Percentiles rank a stretch among this genome's conserved stretches.
Evolutionary conservation across 2,329 filamentous ascomycete genomes (phyloP).

Genomic region (Cladorrhinum sp.): DNA sequence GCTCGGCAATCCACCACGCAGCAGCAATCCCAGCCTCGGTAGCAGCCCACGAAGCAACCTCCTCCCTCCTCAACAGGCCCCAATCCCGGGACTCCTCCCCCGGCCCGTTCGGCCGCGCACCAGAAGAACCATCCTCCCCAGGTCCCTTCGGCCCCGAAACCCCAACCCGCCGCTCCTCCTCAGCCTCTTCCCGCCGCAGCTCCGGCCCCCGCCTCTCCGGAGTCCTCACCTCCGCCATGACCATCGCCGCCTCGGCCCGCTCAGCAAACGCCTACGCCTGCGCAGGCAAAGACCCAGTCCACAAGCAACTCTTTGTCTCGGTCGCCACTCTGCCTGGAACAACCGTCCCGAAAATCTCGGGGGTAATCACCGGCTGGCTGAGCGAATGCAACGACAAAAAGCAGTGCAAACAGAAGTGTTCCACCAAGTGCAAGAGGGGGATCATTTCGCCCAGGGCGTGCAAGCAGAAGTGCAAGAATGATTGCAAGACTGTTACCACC

Average conservation of each 20-base stretch:
- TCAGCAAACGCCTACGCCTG: conserved; percentile 16
- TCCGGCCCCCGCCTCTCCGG: not conserved
- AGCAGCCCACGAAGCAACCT: not conserved
- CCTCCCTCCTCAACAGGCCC: not conserved
- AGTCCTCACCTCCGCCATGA: conserved; percentile 2
- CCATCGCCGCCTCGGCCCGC: not conserved
- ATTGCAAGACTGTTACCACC: conserved; percentile 8
- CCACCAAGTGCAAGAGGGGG: conserved; percentile 7
- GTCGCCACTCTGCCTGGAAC: not conserved
- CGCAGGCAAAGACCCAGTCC: conserved; percentile 7
- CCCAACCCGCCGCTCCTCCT: not conserved
- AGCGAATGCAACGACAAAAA: conserved; percentile 17
- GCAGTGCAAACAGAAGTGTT: conserved; percentile 11
- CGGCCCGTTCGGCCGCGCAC: not conserved
- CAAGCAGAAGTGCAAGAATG: conserved; percentile 8
- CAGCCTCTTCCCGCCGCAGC: not conserved
- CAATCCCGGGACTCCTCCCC: not conserved
- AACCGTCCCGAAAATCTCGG: conserved; percentile 6
- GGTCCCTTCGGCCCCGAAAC: not conserved
- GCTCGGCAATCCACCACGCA: not conserved
- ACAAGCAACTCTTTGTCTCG: conserved; percentile 19
- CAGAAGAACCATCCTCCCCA: not conserved
- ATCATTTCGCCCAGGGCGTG: conserved; percentile 5
- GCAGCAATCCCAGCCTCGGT: not conserved
- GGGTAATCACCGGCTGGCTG: conserved; percentile 23